Evolutionary conservation across 805 yeast species (phyloP), one percentile per base, ranked within the genome.

Genomic region (Saccharomyces paradoxus): DNA sequence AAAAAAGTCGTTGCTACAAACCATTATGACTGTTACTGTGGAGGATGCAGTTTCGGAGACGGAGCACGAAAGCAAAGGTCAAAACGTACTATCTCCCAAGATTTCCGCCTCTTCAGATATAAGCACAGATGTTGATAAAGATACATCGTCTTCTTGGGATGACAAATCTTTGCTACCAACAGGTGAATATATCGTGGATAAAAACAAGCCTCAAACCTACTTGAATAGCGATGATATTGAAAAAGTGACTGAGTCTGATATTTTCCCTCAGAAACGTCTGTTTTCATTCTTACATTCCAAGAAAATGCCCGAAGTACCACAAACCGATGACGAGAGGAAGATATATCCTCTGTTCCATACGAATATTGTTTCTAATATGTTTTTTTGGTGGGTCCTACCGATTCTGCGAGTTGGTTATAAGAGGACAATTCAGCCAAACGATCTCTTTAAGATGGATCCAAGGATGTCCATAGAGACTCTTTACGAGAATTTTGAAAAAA

Each of bases 361-460:
- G 0, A 80, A 77, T 57, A 52, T 65, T 1, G n/a, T 82, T 1
- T 75, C 73, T 12, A 69, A 77, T 56, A 58, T 75, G 0, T 79
- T 82, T 60, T 82, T 86, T 65, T 77, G 84, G 81, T 87, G 92
- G 91, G 68, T 87, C 49, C 62, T 70, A 27, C 90, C 90, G 0
- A 61, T 87, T 46, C 69, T 87, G 74, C 71, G 69, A 14, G 78
- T 79, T 7, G 94, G 95, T 6, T 87, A 87, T 67, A 84, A 81
- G 66, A 75, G 94, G 63, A 85, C 91, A 0, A 69, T 87, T 48
- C 80, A 79, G 47, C 82, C 86, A 1, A 77, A 79, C 50, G 94
- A 87, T 68, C 65, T 86, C 59, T 86, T 65, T 59, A 63, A 63
- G 29, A 66, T 81, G 57, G 78, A 77, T 22, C 73, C 74, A 1